Conservation (phyloP, 352 stramenopile genomes). For the Bremia lactucae region DNA sequence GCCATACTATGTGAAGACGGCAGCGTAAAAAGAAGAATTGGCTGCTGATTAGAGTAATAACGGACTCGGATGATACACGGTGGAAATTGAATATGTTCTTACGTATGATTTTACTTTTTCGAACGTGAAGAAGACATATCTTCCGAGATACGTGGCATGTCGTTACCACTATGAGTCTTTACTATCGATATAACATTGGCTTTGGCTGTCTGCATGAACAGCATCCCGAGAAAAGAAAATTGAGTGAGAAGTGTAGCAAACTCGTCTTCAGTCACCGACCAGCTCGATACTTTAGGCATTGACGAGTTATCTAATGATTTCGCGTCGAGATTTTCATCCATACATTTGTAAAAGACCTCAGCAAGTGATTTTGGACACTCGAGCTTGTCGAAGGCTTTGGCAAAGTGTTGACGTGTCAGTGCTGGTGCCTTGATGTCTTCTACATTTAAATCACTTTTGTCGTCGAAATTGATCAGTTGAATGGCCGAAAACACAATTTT, state of each 20-base stretch:
- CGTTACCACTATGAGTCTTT: slow-evolving; percentile 30
- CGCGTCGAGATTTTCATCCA: slow-evolving; percentile 27
- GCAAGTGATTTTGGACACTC: slow-evolving; percentile 44
- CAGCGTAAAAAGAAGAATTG: no score
- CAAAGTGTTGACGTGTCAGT: slow-evolving; percentile 30
- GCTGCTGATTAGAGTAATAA: no score
- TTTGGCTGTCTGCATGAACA: slow-evolving; percentile 57
- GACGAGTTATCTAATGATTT: slow-evolving; percentile 3
- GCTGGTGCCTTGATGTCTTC: not conserved
- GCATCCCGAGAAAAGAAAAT: slow-evolving; percentile 53
- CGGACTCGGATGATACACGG: no score
- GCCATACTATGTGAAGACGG: no score
- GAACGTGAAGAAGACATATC: slow-evolving; percentile 17
- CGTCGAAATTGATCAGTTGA: slow-evolving; percentile 29
- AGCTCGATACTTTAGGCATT: no score
- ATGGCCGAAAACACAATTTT: slow-evolving; percentile 57
- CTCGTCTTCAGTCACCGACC: slow-evolving; percentile 28
- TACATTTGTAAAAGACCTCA: slow-evolving; percentile 52
- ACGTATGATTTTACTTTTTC: no score
- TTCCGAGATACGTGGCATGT: slow-evolving; percentile 50
- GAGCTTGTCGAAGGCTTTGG: slow-evolving; percentile 38
- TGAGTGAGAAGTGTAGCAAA: slow-evolving; percentile 39
- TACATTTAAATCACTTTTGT: slow-evolving; percentile 12
- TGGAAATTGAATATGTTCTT: no score
- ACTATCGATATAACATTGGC: slow-evolving; percentile 50